These are phyloP conservation scores for Xylariales sp. DNA, from an alignment of 2,329 filamentous ascomycete genomes.

Conservation along the genomic window DNA sequence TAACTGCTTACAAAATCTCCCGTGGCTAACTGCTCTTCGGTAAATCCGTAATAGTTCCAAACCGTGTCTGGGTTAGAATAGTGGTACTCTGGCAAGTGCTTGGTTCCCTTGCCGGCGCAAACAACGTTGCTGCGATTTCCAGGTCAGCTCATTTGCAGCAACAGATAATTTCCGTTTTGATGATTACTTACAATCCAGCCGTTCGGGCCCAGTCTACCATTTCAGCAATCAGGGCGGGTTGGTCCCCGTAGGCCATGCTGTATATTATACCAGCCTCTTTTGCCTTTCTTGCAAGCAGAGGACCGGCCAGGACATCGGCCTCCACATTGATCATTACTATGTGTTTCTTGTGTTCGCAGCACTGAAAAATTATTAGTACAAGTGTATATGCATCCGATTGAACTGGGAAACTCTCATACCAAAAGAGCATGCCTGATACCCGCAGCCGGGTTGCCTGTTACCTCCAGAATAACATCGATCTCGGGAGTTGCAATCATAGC, in stretches of 20 bases:
- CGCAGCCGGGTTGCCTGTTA: slow-evolving; percentile 37
- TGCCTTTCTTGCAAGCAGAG: slow-evolving; percentile 33
- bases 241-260: slow-evolving; percentile 41
- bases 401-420: neutral
- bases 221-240: slow-evolving; percentile 38
- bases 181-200: slow-evolving; percentile 27
- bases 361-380: slow-evolving; percentile 9
- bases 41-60: slow-evolving; percentile 42
- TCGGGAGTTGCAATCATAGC: slow-evolving; percentile 35
- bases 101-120: slow-evolving; percentile 40
- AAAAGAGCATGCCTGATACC: slow-evolving; percentile 37
- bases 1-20: slow-evolving; percentile 9
- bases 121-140: slow-evolving; percentile 26
- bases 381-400: neutral
- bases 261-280: slow-evolving; percentile 41
- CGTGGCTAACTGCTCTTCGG: slow-evolving; percentile 34
- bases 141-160: no score
- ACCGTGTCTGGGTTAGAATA: slow-evolving; percentile 41
- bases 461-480: slow-evolving; percentile 39
- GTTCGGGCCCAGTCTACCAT: slow-evolving; percentile 38
- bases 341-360: slow-evolving; percentile 42
- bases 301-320: slow-evolving; percentile 38
- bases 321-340: slow-evolving; percentile 45
- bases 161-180: no score
- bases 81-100: slow-evolving; percentile 40